A percentile compares a stretch with the other conserved stretches of the same genome.
These are phyloP conservation scores for Cubamyces lactineus DNA, from an alignment of 768 basidiomycete species.

Conservation along the genomic window DNA sequence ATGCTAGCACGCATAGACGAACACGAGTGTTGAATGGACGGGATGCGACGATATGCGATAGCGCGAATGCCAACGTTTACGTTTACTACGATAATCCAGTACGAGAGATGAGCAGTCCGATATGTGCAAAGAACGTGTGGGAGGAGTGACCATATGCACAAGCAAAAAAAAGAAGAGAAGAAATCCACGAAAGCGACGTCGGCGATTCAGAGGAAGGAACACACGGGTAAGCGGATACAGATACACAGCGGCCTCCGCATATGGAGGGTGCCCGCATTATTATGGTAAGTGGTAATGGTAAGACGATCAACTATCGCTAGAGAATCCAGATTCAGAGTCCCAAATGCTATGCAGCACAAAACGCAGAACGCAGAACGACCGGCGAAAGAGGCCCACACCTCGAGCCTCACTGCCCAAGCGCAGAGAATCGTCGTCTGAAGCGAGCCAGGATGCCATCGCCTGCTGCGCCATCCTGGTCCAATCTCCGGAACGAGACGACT, in stretches of 20 bases:
- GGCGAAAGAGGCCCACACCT: no score
- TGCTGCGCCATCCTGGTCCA: background rate
- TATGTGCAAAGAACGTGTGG: conserved; percentile 6
- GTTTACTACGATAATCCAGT: no score
- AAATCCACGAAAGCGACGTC: background rate
- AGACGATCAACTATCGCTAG: no score
- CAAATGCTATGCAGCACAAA: no score
- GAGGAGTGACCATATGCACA: background rate
- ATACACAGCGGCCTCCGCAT: background rate
- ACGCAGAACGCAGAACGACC: no score
- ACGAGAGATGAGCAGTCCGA: background rate
- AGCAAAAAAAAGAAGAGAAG: background rate
- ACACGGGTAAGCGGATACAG: background rate
- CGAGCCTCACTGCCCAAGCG: background rate
- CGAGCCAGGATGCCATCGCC: conserved; percentile 13
- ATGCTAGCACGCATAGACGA: no score
- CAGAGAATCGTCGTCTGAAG: conserved; percentile 12
- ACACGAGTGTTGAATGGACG: no score
- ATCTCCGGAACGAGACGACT: conserved; percentile 9
- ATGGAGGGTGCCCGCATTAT: background rate
- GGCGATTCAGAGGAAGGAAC: background rate
- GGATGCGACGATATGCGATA: background rate
- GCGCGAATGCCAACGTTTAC: background rate
- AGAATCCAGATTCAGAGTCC: no score
- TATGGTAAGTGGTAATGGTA: no score